phyloP scores from a whole-genome alignment of 495 filamentous ascomycete species.

The Penicillium lividum region DNA sequence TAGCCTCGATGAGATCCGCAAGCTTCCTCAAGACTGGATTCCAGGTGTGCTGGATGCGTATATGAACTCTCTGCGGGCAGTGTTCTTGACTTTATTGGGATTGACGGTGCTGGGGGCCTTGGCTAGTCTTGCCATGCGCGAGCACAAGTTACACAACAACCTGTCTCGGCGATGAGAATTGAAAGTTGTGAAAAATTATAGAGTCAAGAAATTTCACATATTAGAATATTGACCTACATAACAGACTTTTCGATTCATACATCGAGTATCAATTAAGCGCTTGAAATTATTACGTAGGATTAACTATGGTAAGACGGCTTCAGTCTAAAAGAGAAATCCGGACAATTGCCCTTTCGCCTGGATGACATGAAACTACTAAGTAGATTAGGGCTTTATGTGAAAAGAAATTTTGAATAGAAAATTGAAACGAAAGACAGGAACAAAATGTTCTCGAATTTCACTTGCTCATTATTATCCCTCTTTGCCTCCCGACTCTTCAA shows the following conservation, averaged over 20 bases:
- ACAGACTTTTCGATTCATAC: background rate
- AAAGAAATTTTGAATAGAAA: too few relatives aligned
- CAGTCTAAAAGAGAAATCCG: too few relatives aligned
- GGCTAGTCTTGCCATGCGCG: constrained; percentile 67
- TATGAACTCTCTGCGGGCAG: constrained; percentile 72
- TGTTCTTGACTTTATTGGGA: constrained; percentile 69
- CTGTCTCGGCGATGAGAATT: constrained; percentile 52
- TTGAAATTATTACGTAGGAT: background rate
- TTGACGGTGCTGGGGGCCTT: constrained; percentile 60
- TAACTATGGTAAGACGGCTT: too few relatives aligned
- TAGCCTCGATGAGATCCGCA: constrained; percentile 69
- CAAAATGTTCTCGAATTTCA: too few relatives aligned
- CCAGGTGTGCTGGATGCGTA: constrained; percentile 69
- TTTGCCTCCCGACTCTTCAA: too few relatives aligned
- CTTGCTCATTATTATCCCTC: too few relatives aligned
- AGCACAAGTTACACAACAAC: constrained; percentile 76
- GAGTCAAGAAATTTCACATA: background rate
- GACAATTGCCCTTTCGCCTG: too few relatives aligned
- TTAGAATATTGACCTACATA: background rate
- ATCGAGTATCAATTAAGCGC: background rate
- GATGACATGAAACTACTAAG: too few relatives aligned
- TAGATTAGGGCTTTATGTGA: too few relatives aligned
- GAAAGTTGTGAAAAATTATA: background rate
- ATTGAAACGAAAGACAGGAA: too few relatives aligned
- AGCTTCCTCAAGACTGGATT: constrained; percentile 70